phyloP scores from a whole-genome alignment of 1,139 yeast genomes.

The Hansenula anomala region DNA sequence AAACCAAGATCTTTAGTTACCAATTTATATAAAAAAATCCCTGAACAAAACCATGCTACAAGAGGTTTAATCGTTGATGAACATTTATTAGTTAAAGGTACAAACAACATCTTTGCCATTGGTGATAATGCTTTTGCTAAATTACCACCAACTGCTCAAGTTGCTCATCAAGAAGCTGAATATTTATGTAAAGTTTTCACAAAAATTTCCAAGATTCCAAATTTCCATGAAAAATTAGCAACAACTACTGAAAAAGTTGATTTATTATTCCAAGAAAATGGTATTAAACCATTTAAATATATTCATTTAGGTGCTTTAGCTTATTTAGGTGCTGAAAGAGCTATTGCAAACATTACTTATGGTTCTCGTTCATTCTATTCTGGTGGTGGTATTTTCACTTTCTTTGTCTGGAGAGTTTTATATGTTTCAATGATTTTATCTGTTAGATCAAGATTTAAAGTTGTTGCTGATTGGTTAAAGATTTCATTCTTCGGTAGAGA shows the following conservation, averaged over 20 bases:
- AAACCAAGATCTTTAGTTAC: conserved; percentile 78
- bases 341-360: conserved; percentile 91
- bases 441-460: conserved; percentile 81
- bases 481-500: conserved; percentile 89
- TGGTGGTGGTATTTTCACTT: conserved; percentile 86
- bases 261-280: conserved; percentile 38
- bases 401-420: conserved; percentile 90
- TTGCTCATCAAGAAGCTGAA: conserved; percentile 92
- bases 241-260: conserved; percentile 31
- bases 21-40: conserved; percentile 66
- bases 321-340: conserved; percentile 85
- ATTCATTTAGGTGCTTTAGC: conserved; percentile 74
- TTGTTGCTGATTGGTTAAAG: conserved; percentile 85
- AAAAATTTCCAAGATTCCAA: conserved; percentile 66
- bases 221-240: conserved; percentile 44
- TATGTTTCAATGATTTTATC: conserved; percentile 91
- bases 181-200: conserved; percentile 74
- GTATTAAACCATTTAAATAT: conserved; percentile 58
- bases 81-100: conserved; percentile 78
- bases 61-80: conserved; percentile 86
- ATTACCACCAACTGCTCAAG: conserved; percentile 96
- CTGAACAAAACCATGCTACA: conserved; percentile 82
- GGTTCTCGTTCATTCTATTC: conserved; percentile 85
- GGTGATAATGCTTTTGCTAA: conserved; percentile 92
- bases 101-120: conserved; percentile 75